A percentile compares a stretch with the other conserved stretches of the same genome.
Evolutionary conservation across 257 asterid species (phyloP).

Genomic region (Solanum rostratum): DNA sequence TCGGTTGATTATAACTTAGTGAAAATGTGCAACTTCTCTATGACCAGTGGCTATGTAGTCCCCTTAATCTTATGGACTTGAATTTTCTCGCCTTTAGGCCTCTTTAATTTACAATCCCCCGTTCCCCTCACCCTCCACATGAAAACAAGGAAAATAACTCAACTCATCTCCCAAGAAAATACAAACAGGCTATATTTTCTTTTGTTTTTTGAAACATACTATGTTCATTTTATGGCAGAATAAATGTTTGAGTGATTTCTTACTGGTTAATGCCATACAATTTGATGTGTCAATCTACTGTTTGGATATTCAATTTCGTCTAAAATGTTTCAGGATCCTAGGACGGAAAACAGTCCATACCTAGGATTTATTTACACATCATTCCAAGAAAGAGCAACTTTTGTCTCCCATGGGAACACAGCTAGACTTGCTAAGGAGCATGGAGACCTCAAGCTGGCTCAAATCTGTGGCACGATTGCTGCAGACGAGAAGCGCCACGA

Average conservation of each 20-base stretch:
- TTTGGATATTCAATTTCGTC: not conserved
- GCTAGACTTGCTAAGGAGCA: conserved; percentile 63
- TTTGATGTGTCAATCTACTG: not conserved
- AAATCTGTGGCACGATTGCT: conserved; percentile 69
- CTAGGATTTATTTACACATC: conserved; percentile 81
- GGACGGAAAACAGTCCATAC: conserved; percentile 71
- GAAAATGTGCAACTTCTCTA: not conserved
- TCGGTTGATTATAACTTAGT: not conserved
- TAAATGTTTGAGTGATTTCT: not conserved
- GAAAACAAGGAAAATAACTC: not conserved
- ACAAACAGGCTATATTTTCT: not conserved
- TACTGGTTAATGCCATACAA: not conserved
- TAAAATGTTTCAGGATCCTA: conserved; percentile 43
- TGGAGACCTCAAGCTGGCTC: conserved; percentile 66
- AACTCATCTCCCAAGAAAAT: not conserved
- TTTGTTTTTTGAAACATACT: not conserved
- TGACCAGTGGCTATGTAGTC: not conserved
- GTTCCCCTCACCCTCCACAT: not conserved
- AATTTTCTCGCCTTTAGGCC: not conserved
- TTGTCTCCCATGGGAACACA: conserved; percentile 73
- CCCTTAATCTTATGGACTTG: not conserved
- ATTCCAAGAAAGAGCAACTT: conserved; percentile 82
- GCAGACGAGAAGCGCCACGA: conserved; percentile 82
- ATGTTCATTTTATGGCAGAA: not conserved
- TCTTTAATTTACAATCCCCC: not conserved